Conservation (phyloP, 192 early-diverging fungal genomes). For the Phycomyces nitens region DNA sequence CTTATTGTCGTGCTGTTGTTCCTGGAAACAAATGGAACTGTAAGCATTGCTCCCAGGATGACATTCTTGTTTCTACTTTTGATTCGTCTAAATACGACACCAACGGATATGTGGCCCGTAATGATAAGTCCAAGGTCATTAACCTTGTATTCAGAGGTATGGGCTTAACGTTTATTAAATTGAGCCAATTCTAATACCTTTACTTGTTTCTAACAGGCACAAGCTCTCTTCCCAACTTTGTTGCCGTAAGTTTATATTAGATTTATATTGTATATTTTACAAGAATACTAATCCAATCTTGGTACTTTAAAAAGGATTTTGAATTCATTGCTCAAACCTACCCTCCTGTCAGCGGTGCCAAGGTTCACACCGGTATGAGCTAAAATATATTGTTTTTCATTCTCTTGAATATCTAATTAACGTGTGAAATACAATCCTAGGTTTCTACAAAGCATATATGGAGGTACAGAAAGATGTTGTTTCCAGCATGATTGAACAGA, state of each 20-base stretch:
- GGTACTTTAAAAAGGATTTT: slow-evolving; percentile 9
- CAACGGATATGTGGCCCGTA: slow-evolving; percentile 16
- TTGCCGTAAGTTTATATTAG: slow-evolving; percentile 6
- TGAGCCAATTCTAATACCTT: no score
- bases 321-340: slow-evolving; percentile 10
- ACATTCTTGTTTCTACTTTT: slow-evolving; percentile 10
- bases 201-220: neutral
- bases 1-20: slow-evolving; percentile 19
- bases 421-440: no score
- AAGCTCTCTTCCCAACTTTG: neutral
- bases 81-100: slow-evolving; percentile 11
- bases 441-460: no score
- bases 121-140: slow-evolving; percentile 13
- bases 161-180: neutral
- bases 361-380: slow-evolving; percentile 17
- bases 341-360: slow-evolving; percentile 18
- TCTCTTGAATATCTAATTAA: no score
- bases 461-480: no score
- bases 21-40: slow-evolving; percentile 10
- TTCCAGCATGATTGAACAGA: neutral
- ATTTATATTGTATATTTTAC: neutral
- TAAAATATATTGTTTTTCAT: no score
- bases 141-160: slow-evolving; percentile 25
- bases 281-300: neutral
- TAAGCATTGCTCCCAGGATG: slow-evolving; percentile 15